Evolutionary conservation across 768 basidiomycete species (phyloP), one percentile per base, ranked within the genome.

Genomic region (Leccinum rimulosum): DNA sequence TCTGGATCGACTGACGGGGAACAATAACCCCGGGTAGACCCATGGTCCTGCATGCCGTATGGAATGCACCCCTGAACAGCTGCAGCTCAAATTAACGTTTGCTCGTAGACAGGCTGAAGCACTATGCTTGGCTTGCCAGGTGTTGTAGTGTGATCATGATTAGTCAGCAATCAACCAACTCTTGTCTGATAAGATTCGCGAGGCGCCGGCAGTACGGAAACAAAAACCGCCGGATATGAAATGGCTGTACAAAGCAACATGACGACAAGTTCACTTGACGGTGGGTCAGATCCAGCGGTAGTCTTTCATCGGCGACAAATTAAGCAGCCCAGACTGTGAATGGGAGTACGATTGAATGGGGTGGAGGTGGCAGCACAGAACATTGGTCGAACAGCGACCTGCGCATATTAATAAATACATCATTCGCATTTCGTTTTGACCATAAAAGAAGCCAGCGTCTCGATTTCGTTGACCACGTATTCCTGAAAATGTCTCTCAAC

Each of bases 371-470:
- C 36, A 48, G 61, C 59, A 66, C 38, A 40, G 25, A 28, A 56
- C 31, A 63, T 35, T 50, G 54, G 38, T 43, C 35, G 51, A 57
- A 58, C 59, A 57, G 66, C 60, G 64, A 60, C 68, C 58, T 3
- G 65, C 60, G 55, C 62, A 31, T n/a, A 47, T 58, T 58, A 62
- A 66, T 50, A 54, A 63, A 31, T 58, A 70, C 62, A 63, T 63
- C 54, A 66, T 73, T 83, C 84, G 58, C 76, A 75, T 71, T 83
- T 85, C 6, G 73, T 80, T 72, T 87, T 89, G 52, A 91, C 82
- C 88, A 92, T 88, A 64, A 93, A 92, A 31, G 85, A 82, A 19
- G 89, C 88, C 43, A 93, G 75, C n/a, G 86, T 88, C 60, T 93
- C 91, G 50, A 90, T 85, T 72, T 93, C 91, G 71, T 87, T 86